Evolutionary conservation across 202 grass and related monocot genomes (phyloP).

Genomic region (Setaria italica): DNA sequence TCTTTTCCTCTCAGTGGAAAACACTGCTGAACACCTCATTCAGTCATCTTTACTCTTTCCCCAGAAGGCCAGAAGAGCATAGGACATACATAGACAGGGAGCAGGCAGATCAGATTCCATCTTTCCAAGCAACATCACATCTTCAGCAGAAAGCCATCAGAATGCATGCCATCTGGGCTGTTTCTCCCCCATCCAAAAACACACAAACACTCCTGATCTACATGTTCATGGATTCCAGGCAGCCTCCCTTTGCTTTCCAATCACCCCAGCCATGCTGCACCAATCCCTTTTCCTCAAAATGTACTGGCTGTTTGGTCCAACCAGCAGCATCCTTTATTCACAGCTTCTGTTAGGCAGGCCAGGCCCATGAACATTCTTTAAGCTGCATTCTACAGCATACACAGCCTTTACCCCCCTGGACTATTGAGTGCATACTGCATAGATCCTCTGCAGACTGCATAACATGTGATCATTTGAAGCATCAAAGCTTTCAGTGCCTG

Average conservation of each 20-base stretch:
- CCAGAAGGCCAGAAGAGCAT: slow-evolving; percentile 17
- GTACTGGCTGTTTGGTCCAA: slow-evolving; percentile 54
- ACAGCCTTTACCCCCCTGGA: not conserved
- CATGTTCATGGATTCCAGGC: slow-evolving; percentile 47
- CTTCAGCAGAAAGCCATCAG: slow-evolving; percentile 54
- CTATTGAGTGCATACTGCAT: not conserved
- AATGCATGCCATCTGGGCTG: slow-evolving; percentile 12
- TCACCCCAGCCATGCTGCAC: slow-evolving; percentile 51
- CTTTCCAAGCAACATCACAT: slow-evolving; percentile 59
- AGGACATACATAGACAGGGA: not conserved
- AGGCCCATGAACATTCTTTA: slow-evolving; percentile 25
- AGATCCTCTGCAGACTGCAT: slow-evolving; percentile 11
- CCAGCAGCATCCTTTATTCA: slow-evolving; percentile 28
- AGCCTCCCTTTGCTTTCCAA: slow-evolving; percentile 54
- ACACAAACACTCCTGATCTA: slow-evolving; percentile 31
- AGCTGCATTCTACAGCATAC: slow-evolving; percentile 28
- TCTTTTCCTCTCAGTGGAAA: slow-evolving; percentile 29
- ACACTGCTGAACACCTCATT: slow-evolving; percentile 36
- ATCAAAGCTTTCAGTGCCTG: not conserved
- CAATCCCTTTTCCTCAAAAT: slow-evolving; percentile 20
- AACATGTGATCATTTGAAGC: slow-evolving; percentile 12
- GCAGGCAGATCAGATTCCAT: slow-evolving; percentile 44
- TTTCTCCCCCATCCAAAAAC: slow-evolving; percentile 33
- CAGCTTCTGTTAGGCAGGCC: slow-evolving; percentile 49
- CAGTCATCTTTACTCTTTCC: slow-evolving; percentile 52